Base-by-base conservation (phyloP, 208 protist genomes). In the Naegleria gruberi region DNA sequence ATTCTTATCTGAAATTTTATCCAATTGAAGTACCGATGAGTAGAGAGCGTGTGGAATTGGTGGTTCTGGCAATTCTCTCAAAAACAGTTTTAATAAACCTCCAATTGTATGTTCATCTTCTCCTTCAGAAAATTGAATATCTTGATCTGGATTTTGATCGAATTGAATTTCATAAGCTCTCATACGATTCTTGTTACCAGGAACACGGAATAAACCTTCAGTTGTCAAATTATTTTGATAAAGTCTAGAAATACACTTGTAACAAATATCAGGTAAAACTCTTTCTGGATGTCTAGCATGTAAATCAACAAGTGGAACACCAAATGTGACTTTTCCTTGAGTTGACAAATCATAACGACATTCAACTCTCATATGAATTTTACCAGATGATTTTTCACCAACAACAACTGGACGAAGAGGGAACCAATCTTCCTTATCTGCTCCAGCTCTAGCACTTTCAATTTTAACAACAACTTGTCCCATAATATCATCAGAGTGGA, bases 1-100 rank as follows among this genome's bases (percentile, higher is more conserved):
- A 30, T 86, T 40, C 43, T 34, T 46, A 4, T 42, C 41, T 46
- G 82, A 37, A 30, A 42, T 40, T 40, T 86, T 86, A 10, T 26
- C 34, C 1, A 37, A 3, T n/a, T 42, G 30, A 2, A 86, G n/a
- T 46, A 86, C 42, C 15, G 19, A 42, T 23, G 37, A 17, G 37
- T 87, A 87, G 4, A 45, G 42, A 45, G 37, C n/a, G 30, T 65
- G 43, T 30, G 83, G 45, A 30, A 87, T 65, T 42, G 43, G 37
- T 10, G 83, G 83, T 42, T 87, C 83, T 51, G 83, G 83, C 15
- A 87, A 30, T 41, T 87, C 83, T 87, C 83, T 87, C 42, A 87
- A 65, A 87, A 65, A 87, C 34, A 87, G 44, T 87, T 87, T 87
- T 5, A 87, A 41, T 15, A 87, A 5, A 37, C 44, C 42, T 17